Base-by-base conservation (phyloP, 2,329 filamentous ascomycete species). In the Phialemoniopsis sp. region DNA sequence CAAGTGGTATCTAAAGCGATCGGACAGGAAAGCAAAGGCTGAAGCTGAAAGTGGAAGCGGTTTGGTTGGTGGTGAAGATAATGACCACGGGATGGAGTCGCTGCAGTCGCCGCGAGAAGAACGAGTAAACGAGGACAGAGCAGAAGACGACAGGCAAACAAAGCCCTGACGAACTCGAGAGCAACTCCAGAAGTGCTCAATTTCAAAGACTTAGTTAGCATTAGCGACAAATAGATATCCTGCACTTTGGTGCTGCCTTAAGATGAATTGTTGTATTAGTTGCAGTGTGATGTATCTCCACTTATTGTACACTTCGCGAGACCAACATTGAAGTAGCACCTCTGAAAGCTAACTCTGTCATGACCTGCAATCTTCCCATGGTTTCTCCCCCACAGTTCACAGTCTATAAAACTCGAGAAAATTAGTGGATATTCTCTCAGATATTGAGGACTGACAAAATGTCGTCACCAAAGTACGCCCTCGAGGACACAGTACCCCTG, bases 1-100 rank as follows among this genome's bases (percentile, higher is more conserved):
- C 50, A 64, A 57, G 43, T 63, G 66, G 59, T 73, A 70, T 45
- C 47, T 73, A 32, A 48, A 52, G 30, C 54, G 54, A 6, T 26
- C 21, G 39, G 43, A 39, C n/a, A 14, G 5, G 31, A 46, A 36
- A 32, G 18, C 10, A 13, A 60, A 60, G 46, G 42, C 41, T 5
- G 42, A 37, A 3, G 37, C 39, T 5, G 56, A 58, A 37, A 39
- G 40, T 15, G 28, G 30, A 32, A 13, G 13, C 5, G 13, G 15
- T 32, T 13, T 32, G 8, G 8, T 5, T 5, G 13, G 13, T 32
- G 13, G 30, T 13, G 13, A 16, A n/a, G 6, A 32, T 16, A n/a
- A 16, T 8, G 30, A n/a, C 8, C 30, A 5, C 5, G 30, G 13
- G 8, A 7, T n/a, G 30, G 30, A n/a, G 6, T 26, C 21, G 21